Conservation (phyloP, 1,139 yeast species). For the Saccharomycopsis hybrid region DNA sequence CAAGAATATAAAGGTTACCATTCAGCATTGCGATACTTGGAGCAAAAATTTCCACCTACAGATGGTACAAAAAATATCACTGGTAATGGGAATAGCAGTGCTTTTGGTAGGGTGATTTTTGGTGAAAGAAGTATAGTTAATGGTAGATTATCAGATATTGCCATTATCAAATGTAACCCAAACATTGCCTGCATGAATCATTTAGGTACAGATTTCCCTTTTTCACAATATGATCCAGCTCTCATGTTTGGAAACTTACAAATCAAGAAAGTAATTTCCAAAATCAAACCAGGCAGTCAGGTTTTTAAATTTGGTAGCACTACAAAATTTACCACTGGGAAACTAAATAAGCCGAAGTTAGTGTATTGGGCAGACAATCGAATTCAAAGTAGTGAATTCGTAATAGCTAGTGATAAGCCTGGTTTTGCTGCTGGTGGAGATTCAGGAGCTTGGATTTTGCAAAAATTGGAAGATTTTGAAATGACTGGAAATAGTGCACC, state of each 20-base stretch:
- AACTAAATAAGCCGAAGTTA: constrained; percentile 69
- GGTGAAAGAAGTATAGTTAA: constrained; percentile 76
- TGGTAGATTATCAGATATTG: constrained; percentile 65
- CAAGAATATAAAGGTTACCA: constrained; percentile 64
- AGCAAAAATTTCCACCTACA: constrained; percentile 44
- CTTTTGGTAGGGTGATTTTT: constrained; percentile 87
- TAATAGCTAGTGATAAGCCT: constrained; percentile 46
- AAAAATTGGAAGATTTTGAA: constrained; percentile 48
- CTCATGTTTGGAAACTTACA: constrained; percentile 73
- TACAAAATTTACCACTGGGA: constrained; percentile 73
- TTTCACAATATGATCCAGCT: constrained; percentile 72
- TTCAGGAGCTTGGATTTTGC: constrained; percentile 83
- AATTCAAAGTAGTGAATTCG: constrained; percentile 81
- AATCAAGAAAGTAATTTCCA: constrained; percentile 46
- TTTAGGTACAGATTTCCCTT: constrained; percentile 73
- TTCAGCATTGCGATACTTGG: constrained; percentile 50
- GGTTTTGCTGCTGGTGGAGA: constrained; percentile 90
- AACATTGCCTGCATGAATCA: constrained; percentile 55
- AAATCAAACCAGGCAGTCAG: constrained; percentile 50
- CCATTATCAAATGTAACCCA: constrained; percentile 69
- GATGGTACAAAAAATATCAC: constrained; percentile 23
- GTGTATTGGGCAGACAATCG: constrained; percentile 94
- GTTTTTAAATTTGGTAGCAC: constrained; percentile 92
- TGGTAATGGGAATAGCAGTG: constrained; percentile 40
- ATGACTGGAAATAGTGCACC: no score